Evolutionary conservation across 192 early-diverging fungal genomes (phyloP), one percentile per base, ranked within the genome.

Genomic region (Mortierella hygrophila): DNA sequence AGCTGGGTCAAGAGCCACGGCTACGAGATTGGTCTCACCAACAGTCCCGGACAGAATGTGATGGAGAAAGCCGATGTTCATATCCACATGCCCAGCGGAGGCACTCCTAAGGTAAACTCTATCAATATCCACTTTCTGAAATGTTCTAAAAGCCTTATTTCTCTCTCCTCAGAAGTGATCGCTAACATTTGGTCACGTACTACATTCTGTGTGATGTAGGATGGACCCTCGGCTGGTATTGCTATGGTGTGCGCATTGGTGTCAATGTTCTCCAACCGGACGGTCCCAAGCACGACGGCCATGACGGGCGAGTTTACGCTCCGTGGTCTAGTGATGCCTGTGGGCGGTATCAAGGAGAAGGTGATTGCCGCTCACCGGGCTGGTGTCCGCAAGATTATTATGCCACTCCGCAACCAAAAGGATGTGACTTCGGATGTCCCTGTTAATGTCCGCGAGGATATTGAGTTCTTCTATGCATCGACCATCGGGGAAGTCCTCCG

Each of bases 301-400:
- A 97, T 96, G 97, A 97, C 97, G 2, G 97, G 97, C 55, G 97
- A 97, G 85, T 91, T 97, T 47, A 96, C 97, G 0, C 88, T 97
- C 11, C 92, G 95, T 21, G 97, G 97, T 11, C 90, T 94, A 55
- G 95, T 97, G 0, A 88, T 96, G 47, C 94, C 95, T 40, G 95
- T 97, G 4, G 97, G 97, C 1, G 97, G 97, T 29, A 94, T 97
- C 77, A 96, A 96, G 83, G 96, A 97, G 80, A 97, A 97, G 82
- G 91, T 96, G 0, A 91, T 97, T 29, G 94, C 96, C 1, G 96
- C 96, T 1, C 95, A 97, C 78, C 90, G 94, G 9, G 93, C 93
- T 35, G 94, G 94, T n/a, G 92, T 97, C 54, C 88, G 90, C 74
- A 92, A 92, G 69, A 91, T 97, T 63, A 92, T 96, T 65, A 68